Evolutionary conservation across 352 stramenopile genomes (phyloP).

Genomic region (Pythium plurisporium): DNA sequence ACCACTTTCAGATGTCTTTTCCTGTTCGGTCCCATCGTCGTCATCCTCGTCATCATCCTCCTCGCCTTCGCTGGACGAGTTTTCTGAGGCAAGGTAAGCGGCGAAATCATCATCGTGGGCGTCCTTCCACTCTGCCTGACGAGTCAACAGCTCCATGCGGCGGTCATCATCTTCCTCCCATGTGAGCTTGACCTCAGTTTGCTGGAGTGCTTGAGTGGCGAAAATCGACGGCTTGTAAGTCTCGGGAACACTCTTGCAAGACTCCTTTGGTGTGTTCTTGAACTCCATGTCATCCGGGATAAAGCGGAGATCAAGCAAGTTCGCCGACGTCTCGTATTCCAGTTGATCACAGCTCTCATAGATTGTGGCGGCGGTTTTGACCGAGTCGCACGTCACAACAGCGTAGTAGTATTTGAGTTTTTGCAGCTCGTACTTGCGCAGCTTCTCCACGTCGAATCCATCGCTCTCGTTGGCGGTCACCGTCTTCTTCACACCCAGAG

Average conservation of each 20-base stretch:
- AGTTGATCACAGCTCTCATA: constrained; percentile 96
- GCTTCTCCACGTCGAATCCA: constrained; percentile 92
- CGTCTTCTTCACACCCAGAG: constrained; percentile 60
- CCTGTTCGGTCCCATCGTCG: constrained; percentile 34
- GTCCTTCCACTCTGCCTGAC: constrained; percentile 75
- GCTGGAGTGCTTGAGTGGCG: constrained; percentile 88
- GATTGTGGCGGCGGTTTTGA: constrained; percentile 88
- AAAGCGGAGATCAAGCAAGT: constrained; percentile 93
- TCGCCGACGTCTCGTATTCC: constrained; percentile 96
- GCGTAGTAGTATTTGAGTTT: constrained; percentile 99
- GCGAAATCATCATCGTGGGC: constrained; percentile 91
- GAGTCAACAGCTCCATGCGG: constrained; percentile 82
- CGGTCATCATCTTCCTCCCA: constrained; percentile 95
- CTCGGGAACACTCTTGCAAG: constrained; percentile 77
- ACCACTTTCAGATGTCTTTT: neutral
- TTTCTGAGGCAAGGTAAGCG: constrained; percentile 91
- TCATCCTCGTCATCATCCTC: constrained; percentile 39
- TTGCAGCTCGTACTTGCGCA: constrained; percentile 95
- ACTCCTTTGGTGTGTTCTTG: constrained; percentile 84
- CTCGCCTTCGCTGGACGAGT: constrained; percentile 50
- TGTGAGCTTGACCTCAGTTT: constrained; percentile 92
- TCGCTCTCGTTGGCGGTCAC: constrained; percentile 52
- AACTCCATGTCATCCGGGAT: constrained; percentile 91
- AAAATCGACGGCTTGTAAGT: constrained; percentile 95
- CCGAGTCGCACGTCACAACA: constrained; percentile 91